Conservation (phyloP, 75 land plant genomes). For the Pinus albicaulis region DNA sequence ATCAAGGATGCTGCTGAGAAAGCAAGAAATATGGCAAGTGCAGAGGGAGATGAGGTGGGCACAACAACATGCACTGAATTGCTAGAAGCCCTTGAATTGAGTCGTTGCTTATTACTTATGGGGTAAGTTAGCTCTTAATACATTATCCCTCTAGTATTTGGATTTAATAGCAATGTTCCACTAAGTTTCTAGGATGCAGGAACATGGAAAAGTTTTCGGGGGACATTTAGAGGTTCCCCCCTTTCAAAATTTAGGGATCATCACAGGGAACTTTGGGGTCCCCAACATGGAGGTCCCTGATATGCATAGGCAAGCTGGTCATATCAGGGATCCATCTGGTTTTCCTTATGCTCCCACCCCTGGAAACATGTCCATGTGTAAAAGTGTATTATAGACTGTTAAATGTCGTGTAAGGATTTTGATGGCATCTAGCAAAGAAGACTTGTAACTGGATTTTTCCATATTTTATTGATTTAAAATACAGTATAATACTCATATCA, state of each 20-base stretch:
- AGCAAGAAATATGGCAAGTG: constrained; percentile 43
- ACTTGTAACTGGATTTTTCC: background rate
- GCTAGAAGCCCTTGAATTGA: constrained; percentile 85
- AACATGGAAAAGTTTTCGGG: no score
- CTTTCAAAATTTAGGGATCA: no score
- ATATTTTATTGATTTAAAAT: background rate
- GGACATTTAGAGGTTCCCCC: no score
- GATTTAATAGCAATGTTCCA: background rate
- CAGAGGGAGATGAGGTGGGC: constrained; percentile 65
- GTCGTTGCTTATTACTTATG: constrained; percentile 91
- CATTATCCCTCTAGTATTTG: background rate
- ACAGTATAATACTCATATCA: background rate
- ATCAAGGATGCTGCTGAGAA: constrained; percentile 80
- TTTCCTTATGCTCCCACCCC: background rate
- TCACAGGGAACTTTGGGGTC: no score
- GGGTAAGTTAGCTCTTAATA: constrained; percentile 39
- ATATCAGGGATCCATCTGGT: background rate
- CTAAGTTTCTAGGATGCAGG: no score
- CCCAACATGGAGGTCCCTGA: no score
- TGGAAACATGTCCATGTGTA: no score
- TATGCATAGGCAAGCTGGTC: background rate
- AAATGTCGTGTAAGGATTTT: background rate
- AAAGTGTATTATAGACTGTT: no score
- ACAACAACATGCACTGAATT: constrained; percentile 81
- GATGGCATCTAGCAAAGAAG: background rate